Evolutionary conservation across 2,329 filamentous ascomycete genomes (phyloP), one percentile per base, ranked within the genome.

Genomic region (Paecilomyces formosus): DNA sequence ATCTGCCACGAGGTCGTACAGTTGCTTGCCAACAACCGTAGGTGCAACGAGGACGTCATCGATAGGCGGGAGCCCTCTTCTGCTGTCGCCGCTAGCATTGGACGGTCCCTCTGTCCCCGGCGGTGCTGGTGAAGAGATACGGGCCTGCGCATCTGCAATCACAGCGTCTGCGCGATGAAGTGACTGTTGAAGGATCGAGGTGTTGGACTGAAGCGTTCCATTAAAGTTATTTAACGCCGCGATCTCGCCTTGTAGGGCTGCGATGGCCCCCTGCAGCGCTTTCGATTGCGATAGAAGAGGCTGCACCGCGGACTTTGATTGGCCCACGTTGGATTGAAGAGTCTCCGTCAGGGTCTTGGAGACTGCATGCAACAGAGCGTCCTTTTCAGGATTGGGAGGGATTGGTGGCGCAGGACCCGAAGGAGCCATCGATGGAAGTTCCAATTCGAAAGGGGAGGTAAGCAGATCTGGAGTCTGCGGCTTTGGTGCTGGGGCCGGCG

Each of bases 371-470:
- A 96, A 81, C 15, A 97, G 83, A 21, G 89, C 88, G 72, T 97
- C 92, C 71, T 96, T 97, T 74, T 97, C 91, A 0, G 94, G 94
- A 68, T 99, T 99, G 0, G 92, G 92, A 0, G 94, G 93, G 31
- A 97, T 91, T 0, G 93, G 92, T 0, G 94, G 93, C 0, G 91
- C 85, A 5, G 88, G 81, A 7, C 70, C 69, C 4, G 71, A 65
- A 54, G 70, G 67, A 15, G 67, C 53, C 55, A 74, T 76, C 6
- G 78, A 78, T 11, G 83, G 82, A 3, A 86, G 73, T 22, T 83
- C 79, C 5, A 85, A 76, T 60, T 86, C 82, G 57, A 87, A 84
- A 0, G 84, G 82, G 21, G 85, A 85, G 33, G 84, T 83, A 56
- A 89, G 79, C 53, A 88, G 80, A 65, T 88, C 85, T 13, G 73